These are phyloP conservation scores for Circinella minor DNA, from an alignment of 371 early-diverging fungal species.

Conservation along the genomic window DNA sequence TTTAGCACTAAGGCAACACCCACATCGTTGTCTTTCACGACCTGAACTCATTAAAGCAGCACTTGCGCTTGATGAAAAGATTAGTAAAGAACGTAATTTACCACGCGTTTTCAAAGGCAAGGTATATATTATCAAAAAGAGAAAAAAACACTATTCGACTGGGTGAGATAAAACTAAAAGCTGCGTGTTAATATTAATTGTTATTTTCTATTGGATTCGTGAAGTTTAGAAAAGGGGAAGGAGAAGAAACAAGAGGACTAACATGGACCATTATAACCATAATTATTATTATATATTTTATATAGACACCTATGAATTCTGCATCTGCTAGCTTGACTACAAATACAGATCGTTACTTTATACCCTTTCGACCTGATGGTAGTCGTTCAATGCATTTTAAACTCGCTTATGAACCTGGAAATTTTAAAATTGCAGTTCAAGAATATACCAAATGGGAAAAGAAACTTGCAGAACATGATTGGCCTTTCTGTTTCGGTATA, in stretches of 20 bases:
- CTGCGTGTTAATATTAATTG: no score
- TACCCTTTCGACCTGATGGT: constrained; percentile 72
- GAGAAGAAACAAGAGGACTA: background rate
- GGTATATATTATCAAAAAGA: constrained; percentile 41
- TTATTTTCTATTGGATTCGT: no score
- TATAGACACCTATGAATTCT: constrained; percentile 82
- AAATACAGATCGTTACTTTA: constrained; percentile 81
- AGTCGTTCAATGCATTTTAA: constrained; percentile 73
- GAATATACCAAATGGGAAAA: constrained; percentile 79
- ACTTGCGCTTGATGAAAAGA: constrained; percentile 71
- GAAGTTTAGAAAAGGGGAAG: background rate
- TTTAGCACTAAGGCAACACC: constrained; percentile 73
- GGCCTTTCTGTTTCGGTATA: constrained; percentile 81
- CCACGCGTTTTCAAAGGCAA: constrained; percentile 84
- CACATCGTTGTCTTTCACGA: constrained; percentile 66
- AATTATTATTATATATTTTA: no score
- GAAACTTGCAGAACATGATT: constrained; percentile 68
- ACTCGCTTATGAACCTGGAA: constrained; percentile 77
- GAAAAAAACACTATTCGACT: background rate
- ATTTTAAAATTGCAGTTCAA: constrained; percentile 71
- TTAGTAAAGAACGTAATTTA: constrained; percentile 71
- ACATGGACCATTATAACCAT: background rate
- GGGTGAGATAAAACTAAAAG: no score
- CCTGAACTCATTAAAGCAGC: constrained; percentile 76
- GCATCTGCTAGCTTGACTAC: constrained; percentile 81